These are phyloP conservation scores for Poa pratensis DNA, from an alignment of 176 grass and related monocot genomes.

Conservation along the genomic window DNA sequence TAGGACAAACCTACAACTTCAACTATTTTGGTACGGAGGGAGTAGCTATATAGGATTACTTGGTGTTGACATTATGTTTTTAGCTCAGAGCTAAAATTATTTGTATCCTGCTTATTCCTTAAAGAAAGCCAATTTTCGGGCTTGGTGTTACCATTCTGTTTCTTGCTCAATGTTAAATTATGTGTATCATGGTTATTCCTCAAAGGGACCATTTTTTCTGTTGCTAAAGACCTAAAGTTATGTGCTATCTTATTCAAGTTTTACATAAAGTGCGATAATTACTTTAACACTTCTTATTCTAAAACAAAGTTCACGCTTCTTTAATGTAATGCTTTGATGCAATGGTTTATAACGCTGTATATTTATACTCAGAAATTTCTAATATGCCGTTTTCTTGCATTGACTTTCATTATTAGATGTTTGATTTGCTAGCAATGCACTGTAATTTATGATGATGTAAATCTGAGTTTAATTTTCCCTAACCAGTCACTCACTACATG, in stretches of 20 bases:
- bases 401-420: constrained; percentile 12
- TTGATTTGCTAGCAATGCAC: constrained; percentile 16
- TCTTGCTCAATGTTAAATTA: neutral
- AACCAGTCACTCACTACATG: constrained; percentile 32
- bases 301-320: neutral
- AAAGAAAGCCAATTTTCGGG: neutral
- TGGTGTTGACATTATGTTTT: neutral
- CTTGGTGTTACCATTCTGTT: neutral
- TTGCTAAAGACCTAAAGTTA: constrained; percentile 15
- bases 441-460: neutral
- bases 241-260: constrained; percentile 14
- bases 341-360: neutral
- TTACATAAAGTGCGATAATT: neutral
- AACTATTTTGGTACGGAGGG: no score
- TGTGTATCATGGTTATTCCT: constrained; percentile 4
- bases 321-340: neutral
- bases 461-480: constrained; percentile 28
- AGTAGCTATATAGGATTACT: neutral
- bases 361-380: constrained; percentile 1
- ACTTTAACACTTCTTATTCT: neutral
- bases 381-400: constrained; percentile 6
- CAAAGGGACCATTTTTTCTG: neutral
- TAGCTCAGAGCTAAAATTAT: neutral
- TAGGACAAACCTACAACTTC: no score
- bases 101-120: constrained; percentile 9